phyloP scores from a whole-genome alignment of 1,284 basidiomycete species.

The Apiotrichum brassicae region DNA sequence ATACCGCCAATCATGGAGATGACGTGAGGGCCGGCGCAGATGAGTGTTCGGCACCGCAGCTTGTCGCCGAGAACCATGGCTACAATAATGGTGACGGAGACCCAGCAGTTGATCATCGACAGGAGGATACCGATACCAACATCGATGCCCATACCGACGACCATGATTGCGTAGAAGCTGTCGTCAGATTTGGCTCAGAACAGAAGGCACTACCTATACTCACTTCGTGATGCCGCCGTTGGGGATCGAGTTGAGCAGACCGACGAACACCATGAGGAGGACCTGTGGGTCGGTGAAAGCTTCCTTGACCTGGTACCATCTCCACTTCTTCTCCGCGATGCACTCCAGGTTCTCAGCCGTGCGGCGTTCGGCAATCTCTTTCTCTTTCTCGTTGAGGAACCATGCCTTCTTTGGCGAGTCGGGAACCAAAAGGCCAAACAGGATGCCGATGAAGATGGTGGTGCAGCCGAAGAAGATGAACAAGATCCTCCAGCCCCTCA shows the following conservation, averaged over 20 bases:
- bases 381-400: slow-evolving; percentile 26
- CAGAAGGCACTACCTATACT: background rate
- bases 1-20: slow-evolving; percentile 14
- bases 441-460: slow-evolving; percentile 16
- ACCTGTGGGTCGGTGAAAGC: slow-evolving; percentile 19
- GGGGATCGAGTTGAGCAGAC: slow-evolving; percentile 11
- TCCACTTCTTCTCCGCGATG: slow-evolving; percentile 21
- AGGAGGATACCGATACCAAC: slow-evolving; percentile 13
- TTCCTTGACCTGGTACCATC: slow-evolving; percentile 26
- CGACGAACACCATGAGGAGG: slow-evolving; percentile 2
- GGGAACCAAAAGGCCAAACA: slow-evolving; percentile 26
- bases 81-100: slow-evolving; percentile 12
- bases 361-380: slow-evolving; percentile 23
- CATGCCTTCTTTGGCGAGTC: slow-evolving; percentile 24
- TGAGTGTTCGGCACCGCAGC: slow-evolving; percentile 7
- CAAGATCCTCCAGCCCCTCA: slow-evolving; percentile 18
- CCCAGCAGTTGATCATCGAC: slow-evolving; percentile 13
- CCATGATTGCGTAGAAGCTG: slow-evolving; percentile 23
- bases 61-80: slow-evolving; percentile 17
- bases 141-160: slow-evolving; percentile 18
- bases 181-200: background rate
- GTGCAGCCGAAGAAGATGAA: slow-evolving; percentile 24
- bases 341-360: slow-evolving; percentile 27
- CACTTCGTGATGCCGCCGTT: slow-evolving; percentile 5
- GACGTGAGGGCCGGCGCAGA: slow-evolving; percentile 5